Base-by-base conservation (phyloP, 176 grass and related monocot genomes). In the Saccharum officinarum region DNA sequence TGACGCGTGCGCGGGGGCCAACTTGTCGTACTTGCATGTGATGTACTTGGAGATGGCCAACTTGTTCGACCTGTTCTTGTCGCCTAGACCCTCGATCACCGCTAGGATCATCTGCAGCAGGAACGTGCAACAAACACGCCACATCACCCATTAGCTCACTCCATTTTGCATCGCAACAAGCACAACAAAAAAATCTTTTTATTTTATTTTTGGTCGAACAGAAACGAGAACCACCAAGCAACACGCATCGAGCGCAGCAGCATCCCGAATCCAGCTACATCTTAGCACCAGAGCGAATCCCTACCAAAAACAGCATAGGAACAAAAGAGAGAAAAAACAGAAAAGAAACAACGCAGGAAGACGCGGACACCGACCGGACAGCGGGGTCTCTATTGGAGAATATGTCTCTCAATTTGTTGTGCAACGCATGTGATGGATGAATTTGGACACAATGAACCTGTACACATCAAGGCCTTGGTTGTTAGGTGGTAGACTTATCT, bases 11-110 rank as follows among this genome's bases (percentile, higher is more conserved):
- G n/a, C n/a, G n/a, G n/a, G n/a, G n/a, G n/a, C n/a, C n/a, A n/a
- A n/a, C 23, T 93, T 91, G 8, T 77, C 89, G 66, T 95, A 87
- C 80, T 93, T 93, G 10, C 52, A 55, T 80, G 90, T 87, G 71
- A 98, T 98, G 95, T 88, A 70, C 85, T 77, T 92, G 2, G 92
- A 88, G 78, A 98, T 98, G 37, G 92, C 82, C 37, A 92, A 95
- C 89, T 93, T 93, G 83, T 91, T 93, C 37, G 95, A 93, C 54
- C 93, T 92, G 69, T 23, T 81, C 67, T 91, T 90, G 26, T 95
- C 91, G 72, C 90, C 79, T 10, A 98, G 67, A 17, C 80, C 49
- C 3, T 90, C 78, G n/a, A 98, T 66, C 31, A 92, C 95, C 36
- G 63, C 84, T 76, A 95, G 67, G 42, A 98, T 98, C 95, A 93